Base-by-base conservation (phyloP, 2,329 filamentous ascomycete species). In the Aphanoascus verrucosus region DNA sequence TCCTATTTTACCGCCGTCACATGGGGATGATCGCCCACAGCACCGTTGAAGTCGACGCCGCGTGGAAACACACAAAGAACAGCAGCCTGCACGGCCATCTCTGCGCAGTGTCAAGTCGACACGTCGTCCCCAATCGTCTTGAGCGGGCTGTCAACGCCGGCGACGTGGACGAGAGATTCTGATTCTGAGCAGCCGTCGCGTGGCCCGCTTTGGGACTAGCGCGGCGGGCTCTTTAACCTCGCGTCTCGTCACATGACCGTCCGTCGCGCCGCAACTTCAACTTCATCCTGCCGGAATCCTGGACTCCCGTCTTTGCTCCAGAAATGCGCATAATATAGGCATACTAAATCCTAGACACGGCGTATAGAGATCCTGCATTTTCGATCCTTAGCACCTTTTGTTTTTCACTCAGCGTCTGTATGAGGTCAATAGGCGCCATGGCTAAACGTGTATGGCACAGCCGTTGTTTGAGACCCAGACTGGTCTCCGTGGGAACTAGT, bases 361-460 rank as follows among this genome's bases (percentile, higher is more conserved):
- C n/a, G 38, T 28, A 28, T 28, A 28, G 23, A 28, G 23, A 28
- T 7, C 23, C 23, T 28, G 7, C 28, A 11, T 20, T 1, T 28
- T 44, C 41, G n/a, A 20, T 5, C 23, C 5, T 32, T 47, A 34
- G 32, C 14, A 32, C 2, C 15, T n/a, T 15, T 14, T 9, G 12
- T 32, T 20, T 34, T 9, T 32, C 12, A n/a, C 20, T 32, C 23
- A 19, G 19, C 12, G 8, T 17, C 28, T 41, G n/a, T 32, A 23
- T 43, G 23, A 32, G 15, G 41, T 38, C n/a, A n/a, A 45, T 28
- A 20, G 12, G 15, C 15, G 41, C 37, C 34, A 55, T 55, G 54
- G 54, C 54, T 23, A 55, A 52, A 52, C 54, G 54, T 43, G 54
- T 55, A 55, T 53, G 54, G 32, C 47, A 34, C 43, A 55, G 37